A percentile compares a stretch with the other conserved stretches of the same genome.
Conservation (phyloP, 106 monocot species). For the Dioscorea alata region DNA sequence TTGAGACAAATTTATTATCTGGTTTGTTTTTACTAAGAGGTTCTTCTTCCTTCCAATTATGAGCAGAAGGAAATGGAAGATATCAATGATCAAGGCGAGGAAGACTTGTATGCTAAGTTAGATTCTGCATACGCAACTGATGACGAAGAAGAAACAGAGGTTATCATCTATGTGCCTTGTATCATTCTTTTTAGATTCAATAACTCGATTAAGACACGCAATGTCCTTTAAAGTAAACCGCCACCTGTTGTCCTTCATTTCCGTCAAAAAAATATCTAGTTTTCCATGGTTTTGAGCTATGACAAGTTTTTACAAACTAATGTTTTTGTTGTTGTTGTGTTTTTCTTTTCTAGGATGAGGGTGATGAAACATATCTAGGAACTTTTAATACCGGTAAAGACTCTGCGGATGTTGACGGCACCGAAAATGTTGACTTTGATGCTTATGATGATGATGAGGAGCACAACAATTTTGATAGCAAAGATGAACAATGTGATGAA, state of each 20-base stretch:
- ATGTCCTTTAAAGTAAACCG: too few relatives aligned
- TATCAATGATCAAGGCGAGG: conserved; percentile 63
- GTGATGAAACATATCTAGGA: conserved; percentile 50
- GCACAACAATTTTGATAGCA: background rate
- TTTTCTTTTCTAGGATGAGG: conserved; percentile 52
- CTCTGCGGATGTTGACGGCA: background rate
- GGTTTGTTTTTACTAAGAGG: background rate
- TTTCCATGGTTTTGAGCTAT: background rate
- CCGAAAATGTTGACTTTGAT: background rate
- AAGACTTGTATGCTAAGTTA: conserved; percentile 63
- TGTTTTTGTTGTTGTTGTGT: too few relatives aligned
- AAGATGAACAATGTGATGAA: conserved; percentile 2
- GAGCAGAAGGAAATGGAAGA: conserved; percentile 64
- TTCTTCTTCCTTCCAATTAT: conserved; percentile 1
- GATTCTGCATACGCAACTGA: conserved; percentile 59
- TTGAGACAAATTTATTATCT: background rate
- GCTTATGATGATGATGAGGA: background rate
- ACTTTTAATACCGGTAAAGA: conserved; percentile 13
- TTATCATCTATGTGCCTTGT: conserved; percentile 6
- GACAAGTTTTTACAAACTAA: background rate
- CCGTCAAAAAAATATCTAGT: background rate
- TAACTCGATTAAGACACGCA: background rate
- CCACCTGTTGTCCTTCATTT: too few relatives aligned
- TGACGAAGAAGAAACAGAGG: conserved; percentile 82
- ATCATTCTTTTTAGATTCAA: background rate